Base-by-base conservation (phyloP, 768 basidiomycete species). In the Calocera viscosa region DNA sequence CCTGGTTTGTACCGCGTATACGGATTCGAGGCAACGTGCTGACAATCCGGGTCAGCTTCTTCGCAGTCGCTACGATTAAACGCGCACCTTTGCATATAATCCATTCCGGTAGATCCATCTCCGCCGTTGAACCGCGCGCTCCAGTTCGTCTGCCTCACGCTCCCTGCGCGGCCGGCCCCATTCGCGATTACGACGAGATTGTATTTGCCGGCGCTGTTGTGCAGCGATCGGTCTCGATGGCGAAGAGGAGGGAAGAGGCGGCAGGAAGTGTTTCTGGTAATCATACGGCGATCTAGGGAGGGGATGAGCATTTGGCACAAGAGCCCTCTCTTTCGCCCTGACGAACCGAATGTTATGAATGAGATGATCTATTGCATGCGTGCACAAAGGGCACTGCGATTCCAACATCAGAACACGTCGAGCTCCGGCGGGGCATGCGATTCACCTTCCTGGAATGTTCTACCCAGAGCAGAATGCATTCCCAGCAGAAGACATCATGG, bases 1-100 rank as follows among this genome's bases (percentile, higher is more conserved):
- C 84, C 91, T 22, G 94, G 93, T n/a, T 86, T 85, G 75, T 90
- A 95, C 64, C 88, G 85, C 2, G 94, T 94, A 71, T 83, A 86
- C 0, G 83, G 74, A 72, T 96, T 97, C 33, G 91, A 92, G 1
- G 91, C 94, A 64, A 96, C 85, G 73, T 97, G 94, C 93, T 96
- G 72, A 8, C 47, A 14, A 47, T 67, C 39, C 60, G 19, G n/a
- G n/a, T 47, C 33, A 19, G 28, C 33, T 24, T 10, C 16, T 7
- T 30, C 19, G 28, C 8, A 28, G 24, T 65, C 60, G 1, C 66
- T 43, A 28, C 14, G 16, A 19, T 14, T 35, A 39, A 43, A n/a
- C 0, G 76, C 83, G 49, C 65, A 91, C 93, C 83, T 95, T 96
- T 16, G 88, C 91, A 72, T 89, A 95, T 3, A 94, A 76, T 68